Base-by-base conservation (phyloP, 2,329 filamentous ascomycete species). In the Fusarium abutilonis region DNA sequence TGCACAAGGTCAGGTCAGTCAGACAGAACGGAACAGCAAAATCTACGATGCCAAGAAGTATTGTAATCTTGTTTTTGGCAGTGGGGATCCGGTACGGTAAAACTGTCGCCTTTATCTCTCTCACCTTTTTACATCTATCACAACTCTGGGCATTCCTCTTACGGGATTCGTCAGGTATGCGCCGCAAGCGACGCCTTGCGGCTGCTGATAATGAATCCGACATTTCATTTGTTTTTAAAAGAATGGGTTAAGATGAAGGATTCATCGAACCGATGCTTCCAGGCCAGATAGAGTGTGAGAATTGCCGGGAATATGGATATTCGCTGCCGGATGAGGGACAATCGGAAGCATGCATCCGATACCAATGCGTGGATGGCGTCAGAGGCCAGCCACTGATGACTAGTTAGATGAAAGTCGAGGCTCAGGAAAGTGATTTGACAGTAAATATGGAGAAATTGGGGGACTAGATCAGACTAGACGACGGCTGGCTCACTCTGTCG, bases 91-190 rank as follows among this genome's bases (percentile, higher is more conserved):
- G 31, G 5, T n/a, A 14, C 31, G 6, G 14, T 34, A 34, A 26
- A 26, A 26, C 8, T 26, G 23, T 26, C 23, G 3, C 23, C 23
- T 7, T 5, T 26, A 6, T 26, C 23, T 26, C 23, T 26, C 64
- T 52, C 62, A 71, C 74, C 69, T 74, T 75, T 29, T 72, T 66
- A 60, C 74, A 77, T 14, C 73, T 69, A 55, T 77, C 75, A 51
- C 76, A 77, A 50, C 73, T 76, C 46, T 75, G 74, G 5, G 70
- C 69, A 31, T 71, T 73, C 26, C 75, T 67, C 52, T 77, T 76
- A 40, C 74, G 70, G 32, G 72, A 70, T 47, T 75, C 70, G 39
- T 75, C 72, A 10, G 75, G 75, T 26, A 76, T 73, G 17, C 74
- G 73, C 23, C 75, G 64, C 43, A 68, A 57, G 34, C 72, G 69